Conservation (phyloP, 2,329 filamentous ascomycete genomes). For the Aspergillus sp. region DNA sequence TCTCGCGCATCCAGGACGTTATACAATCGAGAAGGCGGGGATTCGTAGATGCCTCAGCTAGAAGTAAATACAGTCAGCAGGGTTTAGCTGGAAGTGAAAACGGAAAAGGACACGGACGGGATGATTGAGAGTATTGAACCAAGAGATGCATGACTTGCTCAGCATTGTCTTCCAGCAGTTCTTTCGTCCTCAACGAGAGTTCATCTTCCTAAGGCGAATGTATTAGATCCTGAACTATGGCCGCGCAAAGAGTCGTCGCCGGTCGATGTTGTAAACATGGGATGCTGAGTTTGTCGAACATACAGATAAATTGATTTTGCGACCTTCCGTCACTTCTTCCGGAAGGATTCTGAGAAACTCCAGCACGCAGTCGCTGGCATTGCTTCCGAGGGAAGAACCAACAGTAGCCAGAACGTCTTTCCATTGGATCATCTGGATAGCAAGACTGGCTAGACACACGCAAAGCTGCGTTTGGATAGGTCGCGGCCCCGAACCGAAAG, state of each 20-base stretch:
- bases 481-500: conserved; percentile 79
- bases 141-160: conserved; percentile 82
- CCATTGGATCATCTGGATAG: conserved; percentile 95
- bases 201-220: conserved; percentile 81
- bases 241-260: conserved; percentile 18
- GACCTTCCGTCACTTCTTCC: conserved; percentile 98
- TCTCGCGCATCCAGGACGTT: conserved; percentile 93
- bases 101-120: conserved; percentile 56
- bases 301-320: conserved; percentile 99
- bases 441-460: conserved; percentile 89
- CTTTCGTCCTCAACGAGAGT: conserved; percentile 77
- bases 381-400: conserved; percentile 68
- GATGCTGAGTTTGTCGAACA: conserved; percentile 58
- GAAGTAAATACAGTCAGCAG: conserved; percentile 19
- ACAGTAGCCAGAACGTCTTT: conserved; percentile 86
- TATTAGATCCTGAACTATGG: conserved; percentile 48
- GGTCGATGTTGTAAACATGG: conserved; percentile 44
- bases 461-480: conserved; percentile 86
- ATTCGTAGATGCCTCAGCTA: conserved; percentile 73
- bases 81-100: neutral
- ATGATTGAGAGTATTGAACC: conserved; percentile 88
- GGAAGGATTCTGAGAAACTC: conserved; percentile 96
- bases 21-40: conserved; percentile 92
- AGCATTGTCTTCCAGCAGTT: conserved; percentile 88
- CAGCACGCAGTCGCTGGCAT: conserved; percentile 80